These are phyloP conservation scores for Talaromyces sp. DNA, from an alignment of 2,329 filamentous ascomycete species.

Conservation along the genomic window DNA sequence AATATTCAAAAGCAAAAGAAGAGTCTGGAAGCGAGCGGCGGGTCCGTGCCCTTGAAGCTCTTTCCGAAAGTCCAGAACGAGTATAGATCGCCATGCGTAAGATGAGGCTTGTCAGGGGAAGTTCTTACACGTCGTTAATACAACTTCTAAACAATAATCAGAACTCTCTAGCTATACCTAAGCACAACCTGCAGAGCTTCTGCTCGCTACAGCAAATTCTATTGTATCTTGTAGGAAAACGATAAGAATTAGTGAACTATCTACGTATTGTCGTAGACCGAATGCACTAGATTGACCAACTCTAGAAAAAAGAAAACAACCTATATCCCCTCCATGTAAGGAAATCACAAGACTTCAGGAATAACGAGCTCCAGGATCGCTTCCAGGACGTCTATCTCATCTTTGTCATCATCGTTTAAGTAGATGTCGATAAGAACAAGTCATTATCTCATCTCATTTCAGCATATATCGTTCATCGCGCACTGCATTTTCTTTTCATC, in stretches of 20 bases:
- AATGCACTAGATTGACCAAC: neutral
- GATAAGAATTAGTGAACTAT: neutral
- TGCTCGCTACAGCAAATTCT: neutral
- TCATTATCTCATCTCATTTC: conserved; percentile 9
- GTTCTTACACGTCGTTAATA: neutral
- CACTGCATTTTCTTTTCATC: conserved; percentile 1
- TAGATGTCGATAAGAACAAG: neutral
- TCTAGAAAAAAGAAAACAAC: neutral
- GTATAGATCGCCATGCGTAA: neutral
- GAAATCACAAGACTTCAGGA: conserved; percentile 15
- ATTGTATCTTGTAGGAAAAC: neutral
- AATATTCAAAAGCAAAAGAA: neutral
- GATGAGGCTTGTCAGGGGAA: neutral
- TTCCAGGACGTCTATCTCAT: conserved; percentile 11
- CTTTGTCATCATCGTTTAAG: conserved; percentile 8
- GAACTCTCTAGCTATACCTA: too few species aligned
- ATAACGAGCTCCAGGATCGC: conserved; percentile 13
- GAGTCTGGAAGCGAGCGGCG: neutral
- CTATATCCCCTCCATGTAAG: neutral
- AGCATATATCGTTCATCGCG: conserved; percentile 11
- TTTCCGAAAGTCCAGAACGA: neutral
- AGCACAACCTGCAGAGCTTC: too few species aligned
- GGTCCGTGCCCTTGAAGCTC: conserved; percentile 4
- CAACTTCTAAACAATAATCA: neutral
- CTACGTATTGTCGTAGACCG: neutral